Percentiles rank a stretch among this genome's conserved stretches.
Conservation (phyloP, 768 basidiomycete species). For the Udeniomyces megalosporus region DNA sequence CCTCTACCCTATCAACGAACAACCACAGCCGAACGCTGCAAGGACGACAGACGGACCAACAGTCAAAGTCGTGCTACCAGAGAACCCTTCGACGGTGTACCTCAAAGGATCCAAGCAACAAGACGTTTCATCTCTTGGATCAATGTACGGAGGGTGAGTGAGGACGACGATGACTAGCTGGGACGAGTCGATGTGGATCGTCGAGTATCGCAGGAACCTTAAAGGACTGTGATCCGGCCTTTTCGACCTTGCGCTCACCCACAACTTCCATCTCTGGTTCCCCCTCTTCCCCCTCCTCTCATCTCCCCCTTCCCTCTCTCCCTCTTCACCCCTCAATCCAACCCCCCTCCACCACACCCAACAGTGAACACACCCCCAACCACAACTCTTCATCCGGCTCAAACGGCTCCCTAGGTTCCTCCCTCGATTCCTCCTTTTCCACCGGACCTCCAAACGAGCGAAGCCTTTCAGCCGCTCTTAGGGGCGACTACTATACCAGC, state of each 20-base stretch:
- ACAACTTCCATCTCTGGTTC: not conserved
- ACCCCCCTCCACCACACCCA: not conserved
- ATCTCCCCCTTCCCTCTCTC: not conserved
- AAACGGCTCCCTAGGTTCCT: not conserved
- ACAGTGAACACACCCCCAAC: not conserved
- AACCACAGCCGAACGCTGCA: too few relatives aligned
- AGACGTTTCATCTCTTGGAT: too few relatives aligned
- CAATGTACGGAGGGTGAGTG: not conserved
- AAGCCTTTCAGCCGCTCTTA: conserved; percentile 8
- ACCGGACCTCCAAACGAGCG: not conserved
- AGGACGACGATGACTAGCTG: not conserved
- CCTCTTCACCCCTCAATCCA: too few relatives aligned
- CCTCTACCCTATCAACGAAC: too few relatives aligned
- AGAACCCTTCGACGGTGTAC: too few relatives aligned
- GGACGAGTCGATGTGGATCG: not conserved
- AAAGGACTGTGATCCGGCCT: too few relatives aligned
- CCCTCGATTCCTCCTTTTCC: conserved; percentile 1
- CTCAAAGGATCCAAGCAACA: too few relatives aligned
- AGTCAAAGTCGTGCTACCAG: too few relatives aligned
- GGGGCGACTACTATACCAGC: conserved; percentile 7
- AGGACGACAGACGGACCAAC: too few relatives aligned
- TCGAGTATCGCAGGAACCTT: too few relatives aligned
- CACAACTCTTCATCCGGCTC: not conserved
- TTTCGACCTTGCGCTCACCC: not conserved
- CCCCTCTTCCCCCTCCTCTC: not conserved